Conservation (phyloP, 805 yeast genomes). For the Clavispora vitiphila region DNA sequence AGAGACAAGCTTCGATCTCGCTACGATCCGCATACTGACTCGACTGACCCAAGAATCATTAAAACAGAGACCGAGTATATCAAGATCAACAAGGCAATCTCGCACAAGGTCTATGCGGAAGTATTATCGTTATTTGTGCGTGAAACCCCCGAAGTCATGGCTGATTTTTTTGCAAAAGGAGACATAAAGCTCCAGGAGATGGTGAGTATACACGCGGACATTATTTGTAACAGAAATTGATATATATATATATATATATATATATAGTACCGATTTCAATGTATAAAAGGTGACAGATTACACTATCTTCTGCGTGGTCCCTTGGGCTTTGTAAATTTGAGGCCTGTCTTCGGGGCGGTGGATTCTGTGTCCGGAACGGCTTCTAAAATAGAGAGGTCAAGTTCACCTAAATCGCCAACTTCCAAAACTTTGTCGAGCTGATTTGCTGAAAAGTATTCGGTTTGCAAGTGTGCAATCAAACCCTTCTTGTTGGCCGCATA, state of each 20-base stretch:
- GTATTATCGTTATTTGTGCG: constrained; percentile 15
- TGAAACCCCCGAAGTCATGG: constrained; percentile 6
- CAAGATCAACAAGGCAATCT: constrained; percentile 54
- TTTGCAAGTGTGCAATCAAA: constrained; percentile 47
- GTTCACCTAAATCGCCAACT: constrained; percentile 68
- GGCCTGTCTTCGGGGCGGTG: constrained; percentile 10
- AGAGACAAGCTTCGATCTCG: constrained; percentile 47
- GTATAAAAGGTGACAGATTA: neutral
- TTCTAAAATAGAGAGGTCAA: constrained; percentile 50
- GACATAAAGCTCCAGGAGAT: constrained; percentile 16
- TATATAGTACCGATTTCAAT: too few species aligned
- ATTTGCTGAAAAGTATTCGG: constrained; percentile 17
- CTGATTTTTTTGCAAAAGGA: constrained; percentile 15
- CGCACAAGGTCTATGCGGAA: constrained; percentile 50
- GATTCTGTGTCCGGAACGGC: constrained; percentile 7
- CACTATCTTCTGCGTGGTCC: constrained; percentile 55
- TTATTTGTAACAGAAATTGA: neutral
- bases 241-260: neutral
- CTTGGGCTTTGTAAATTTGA: constrained; percentile 54
- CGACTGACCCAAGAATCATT: constrained; percentile 18
- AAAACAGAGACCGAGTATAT: constrained; percentile 44
- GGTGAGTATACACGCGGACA: constrained; percentile 21
- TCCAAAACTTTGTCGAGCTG: constrained; percentile 49
- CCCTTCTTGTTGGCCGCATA: constrained; percentile 79
- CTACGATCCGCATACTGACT: constrained; percentile 28